Evolutionary conservation across 2,329 filamentous ascomycete genomes (phyloP).

Genomic region (Lachnellula arida): DNA sequence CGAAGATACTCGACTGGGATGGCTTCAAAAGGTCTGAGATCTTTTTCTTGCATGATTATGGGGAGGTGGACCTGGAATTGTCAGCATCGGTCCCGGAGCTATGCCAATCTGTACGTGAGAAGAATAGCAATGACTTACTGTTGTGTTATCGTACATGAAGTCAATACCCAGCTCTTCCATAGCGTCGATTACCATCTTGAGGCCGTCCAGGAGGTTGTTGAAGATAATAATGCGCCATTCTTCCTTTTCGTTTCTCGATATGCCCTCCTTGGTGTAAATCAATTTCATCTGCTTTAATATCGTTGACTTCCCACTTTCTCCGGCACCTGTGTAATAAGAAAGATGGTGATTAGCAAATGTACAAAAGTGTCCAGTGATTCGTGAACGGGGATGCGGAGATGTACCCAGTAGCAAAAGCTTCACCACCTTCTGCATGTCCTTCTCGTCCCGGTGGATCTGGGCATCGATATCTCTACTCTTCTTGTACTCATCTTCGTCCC

Average conservation of each 20-base stretch:
- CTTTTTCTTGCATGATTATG: slow-evolving; percentile 71
- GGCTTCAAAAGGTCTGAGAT: slow-evolving; percentile 75
- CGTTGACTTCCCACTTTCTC: slow-evolving; percentile 93
- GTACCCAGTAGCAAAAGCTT: slow-evolving; percentile 90
- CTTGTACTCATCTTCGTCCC: slow-evolving; percentile 40
- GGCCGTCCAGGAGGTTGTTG: slow-evolving; percentile 88
- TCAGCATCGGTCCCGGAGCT: no score
- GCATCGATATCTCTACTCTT: slow-evolving; percentile 79
- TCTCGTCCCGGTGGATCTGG: slow-evolving; percentile 80
- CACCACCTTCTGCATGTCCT: slow-evolving; percentile 78
- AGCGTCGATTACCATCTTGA: slow-evolving; percentile 83
- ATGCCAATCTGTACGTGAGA: no score
- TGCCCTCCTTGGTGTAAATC: slow-evolving; percentile 82
- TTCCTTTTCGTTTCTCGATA: slow-evolving; percentile 81
- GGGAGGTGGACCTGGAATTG: slow-evolving; percentile 67
- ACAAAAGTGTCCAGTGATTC: background rate
- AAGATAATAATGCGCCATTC: slow-evolving; percentile 96
- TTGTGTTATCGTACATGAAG: slow-evolving; percentile 74
- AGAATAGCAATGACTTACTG: slow-evolving; percentile 50
- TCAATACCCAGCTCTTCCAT: slow-evolving; percentile 81
- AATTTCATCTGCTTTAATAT: slow-evolving; percentile 99
- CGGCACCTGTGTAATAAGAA: slow-evolving; percentile 66
- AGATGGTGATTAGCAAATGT: slow-evolving; percentile 15
- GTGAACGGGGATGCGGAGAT: slow-evolving; percentile 29
- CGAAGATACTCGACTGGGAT: slow-evolving; percentile 74